Base-by-base conservation (phyloP, 106 monocot species). In the Dendrobium chrysotoxum region DNA sequence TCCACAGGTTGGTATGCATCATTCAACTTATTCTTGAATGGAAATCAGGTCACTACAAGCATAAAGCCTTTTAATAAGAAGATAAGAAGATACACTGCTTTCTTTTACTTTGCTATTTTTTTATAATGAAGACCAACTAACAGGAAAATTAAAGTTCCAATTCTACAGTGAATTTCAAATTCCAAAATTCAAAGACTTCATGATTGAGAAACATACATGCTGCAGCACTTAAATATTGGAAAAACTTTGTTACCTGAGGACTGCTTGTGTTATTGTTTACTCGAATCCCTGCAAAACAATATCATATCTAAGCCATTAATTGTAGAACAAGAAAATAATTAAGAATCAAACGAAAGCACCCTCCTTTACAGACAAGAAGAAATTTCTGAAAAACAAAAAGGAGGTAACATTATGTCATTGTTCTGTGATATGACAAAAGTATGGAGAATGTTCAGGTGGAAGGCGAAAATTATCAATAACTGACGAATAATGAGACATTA, bases 281-380 rank as follows among this genome's bases (percentile, higher is more conserved):
- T 26, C 76, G 46, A 47, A 46, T 50, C 47, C 76, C 76, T 76
- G 47, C 76, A 45, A 76, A 76, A 76, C 9, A 25, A 50, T 13
- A 47, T 28, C 40, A 76, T 25, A 76, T 4, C 39, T 15, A 40
- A 20, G 1, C 21, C 41, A 74, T 74, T 70, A 42, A n/a, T 74
- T 42, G 74, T 28, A 41, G 74, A 74, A 23, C 74, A 40, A 1
- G n/a, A 40, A 38, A 38, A 71, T 31, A 28, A 15, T 71, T 35
- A 16, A 38, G 26, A 65, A 25, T 26, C 38, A 35, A 71, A 28
- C 35, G 13, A 71, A 31, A 38, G 38, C 17, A 2, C 35, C 35
- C 38, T 21, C 39, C 26, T 74, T 71, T 42, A 42, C 41, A 21
- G 41, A 7, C 40, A 74, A 74, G 5, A 74, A 9, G 4, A 40